Percentiles rank a stretch among this genome's conserved stretches.
Evolutionary conservation across 306 rosid species (phyloP).

Genomic region (Casuarina equisetifolia): DNA sequence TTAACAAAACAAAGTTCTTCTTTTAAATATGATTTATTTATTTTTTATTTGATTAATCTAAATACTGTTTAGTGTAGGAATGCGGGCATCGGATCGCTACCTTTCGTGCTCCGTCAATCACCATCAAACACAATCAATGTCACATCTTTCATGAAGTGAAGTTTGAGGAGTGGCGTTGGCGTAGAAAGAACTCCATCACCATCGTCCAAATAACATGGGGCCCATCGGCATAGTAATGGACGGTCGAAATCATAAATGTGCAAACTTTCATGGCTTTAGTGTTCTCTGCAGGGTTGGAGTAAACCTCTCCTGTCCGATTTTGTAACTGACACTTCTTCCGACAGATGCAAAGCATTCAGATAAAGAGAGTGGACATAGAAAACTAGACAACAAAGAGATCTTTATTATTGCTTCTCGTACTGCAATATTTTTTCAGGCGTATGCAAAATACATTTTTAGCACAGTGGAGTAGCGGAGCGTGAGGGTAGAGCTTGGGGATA

Average conservation of each 20-base stretch:
- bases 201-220: slow-evolving; percentile 7
- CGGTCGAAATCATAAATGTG: slow-evolving; percentile 19
- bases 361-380: background rate
- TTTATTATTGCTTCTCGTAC: background rate
- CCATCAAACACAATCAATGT: background rate
- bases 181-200: slow-evolving; percentile 5
- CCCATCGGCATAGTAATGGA: slow-evolving; percentile 25
- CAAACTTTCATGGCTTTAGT: slow-evolving; percentile 12
- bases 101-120: background rate
- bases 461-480: background rate
- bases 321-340: slow-evolving; percentile 28
- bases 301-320: background rate
- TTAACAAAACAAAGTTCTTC: no score
- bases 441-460: background rate
- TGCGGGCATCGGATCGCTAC: no score
- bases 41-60: no score
- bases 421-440: background rate
- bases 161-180: no score
- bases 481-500: background rate
- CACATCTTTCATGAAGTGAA: background rate
- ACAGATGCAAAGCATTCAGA: slow-evolving; percentile 21
- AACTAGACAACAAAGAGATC: background rate
- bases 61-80: no score
- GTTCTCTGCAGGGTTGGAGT: background rate
- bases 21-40: no score